Evolutionary conservation across 345 rosid genomes (phyloP).

Genomic region (Sisymbrium altissimum): DNA sequence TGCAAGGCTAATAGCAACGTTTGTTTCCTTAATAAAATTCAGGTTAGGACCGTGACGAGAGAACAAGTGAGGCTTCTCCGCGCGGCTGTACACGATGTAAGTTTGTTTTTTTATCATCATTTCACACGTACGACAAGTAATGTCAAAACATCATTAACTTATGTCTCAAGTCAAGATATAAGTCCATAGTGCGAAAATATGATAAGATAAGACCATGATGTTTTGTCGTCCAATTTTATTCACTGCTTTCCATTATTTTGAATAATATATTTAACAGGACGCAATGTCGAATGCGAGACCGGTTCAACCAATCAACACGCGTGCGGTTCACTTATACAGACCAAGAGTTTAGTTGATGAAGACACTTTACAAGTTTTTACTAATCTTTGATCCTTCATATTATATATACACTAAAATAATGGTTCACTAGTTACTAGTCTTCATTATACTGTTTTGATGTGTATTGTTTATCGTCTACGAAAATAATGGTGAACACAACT

Average conservation of each 20-base stretch:
- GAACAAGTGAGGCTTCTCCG: conserved; percentile 69
- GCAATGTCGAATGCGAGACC: conserved; percentile 25
- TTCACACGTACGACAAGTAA: neutral
- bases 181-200: neutral
- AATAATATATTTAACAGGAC: conserved; percentile 11
- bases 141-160: neutral
- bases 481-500: neutral
- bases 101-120: conserved; percentile 4
- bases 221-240: neutral
- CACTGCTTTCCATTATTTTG: neutral
- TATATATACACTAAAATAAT: neutral
- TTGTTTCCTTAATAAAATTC: neutral
- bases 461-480: neutral
- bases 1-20: neutral
- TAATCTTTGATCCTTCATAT: neutral
- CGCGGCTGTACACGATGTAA: conserved; percentile 79
- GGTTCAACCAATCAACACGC: conserved; percentile 30
- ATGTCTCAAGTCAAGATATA: neutral
- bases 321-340: conserved; percentile 10
- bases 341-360: conserved; percentile 12
- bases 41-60: conserved; percentile 51
- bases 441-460: neutral
- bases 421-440: neutral
- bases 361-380: neutral
- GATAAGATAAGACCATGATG: neutral